Percentiles rank a stretch among this genome's conserved stretches.
Conservation (phyloP, 2,329 filamentous ascomycete species). For the Tolypocladium nubicola region DNA sequence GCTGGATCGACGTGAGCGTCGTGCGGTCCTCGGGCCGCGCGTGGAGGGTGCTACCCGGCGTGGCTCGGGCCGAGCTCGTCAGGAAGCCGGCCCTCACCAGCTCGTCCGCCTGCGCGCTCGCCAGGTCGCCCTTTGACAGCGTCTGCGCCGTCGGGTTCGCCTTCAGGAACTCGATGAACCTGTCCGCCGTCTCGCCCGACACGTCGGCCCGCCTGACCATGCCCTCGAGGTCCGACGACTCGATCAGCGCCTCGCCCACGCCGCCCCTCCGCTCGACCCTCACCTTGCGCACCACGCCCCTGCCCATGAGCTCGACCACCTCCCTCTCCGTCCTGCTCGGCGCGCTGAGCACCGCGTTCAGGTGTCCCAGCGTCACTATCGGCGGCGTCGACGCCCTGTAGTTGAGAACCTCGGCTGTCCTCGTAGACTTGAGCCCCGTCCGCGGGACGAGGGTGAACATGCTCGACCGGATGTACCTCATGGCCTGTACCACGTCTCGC, state of each 20-base stretch:
- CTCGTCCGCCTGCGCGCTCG: constrained; percentile 36
- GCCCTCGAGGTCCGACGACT: constrained; percentile 43
- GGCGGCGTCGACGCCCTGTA: constrained; percentile 49
- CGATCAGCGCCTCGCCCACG: constrained; percentile 54
- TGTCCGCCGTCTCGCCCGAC: constrained; percentile 31
- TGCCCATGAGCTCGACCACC: constrained; percentile 46
- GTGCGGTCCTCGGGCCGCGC: constrained; percentile 42
- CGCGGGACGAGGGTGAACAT: constrained; percentile 58
- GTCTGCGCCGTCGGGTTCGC: constrained; percentile 34
- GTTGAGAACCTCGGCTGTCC: constrained; percentile 53
- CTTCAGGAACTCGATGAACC: constrained; percentile 41
- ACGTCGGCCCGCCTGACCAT: constrained; percentile 30
- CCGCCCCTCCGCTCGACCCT: constrained; percentile 50
- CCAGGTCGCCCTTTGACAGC: constrained; percentile 22
- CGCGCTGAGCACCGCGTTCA: constrained; percentile 51
- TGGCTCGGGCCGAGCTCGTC: constrained; percentile 31
- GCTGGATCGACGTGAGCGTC: constrained; percentile 49
- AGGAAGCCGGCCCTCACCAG: constrained; percentile 59
- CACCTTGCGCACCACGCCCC: constrained; percentile 49
- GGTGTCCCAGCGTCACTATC: constrained; percentile 54
- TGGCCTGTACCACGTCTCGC: constrained; percentile 53
- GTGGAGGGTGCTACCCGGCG: constrained; percentile 26
- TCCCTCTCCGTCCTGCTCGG: constrained; percentile 59
- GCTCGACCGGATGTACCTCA: constrained; percentile 46
- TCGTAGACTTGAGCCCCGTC: constrained; percentile 52